Base-by-base conservation (phyloP, 1,284 basidiomycete genomes). In the Coniferiporia sulphurascens region DNA sequence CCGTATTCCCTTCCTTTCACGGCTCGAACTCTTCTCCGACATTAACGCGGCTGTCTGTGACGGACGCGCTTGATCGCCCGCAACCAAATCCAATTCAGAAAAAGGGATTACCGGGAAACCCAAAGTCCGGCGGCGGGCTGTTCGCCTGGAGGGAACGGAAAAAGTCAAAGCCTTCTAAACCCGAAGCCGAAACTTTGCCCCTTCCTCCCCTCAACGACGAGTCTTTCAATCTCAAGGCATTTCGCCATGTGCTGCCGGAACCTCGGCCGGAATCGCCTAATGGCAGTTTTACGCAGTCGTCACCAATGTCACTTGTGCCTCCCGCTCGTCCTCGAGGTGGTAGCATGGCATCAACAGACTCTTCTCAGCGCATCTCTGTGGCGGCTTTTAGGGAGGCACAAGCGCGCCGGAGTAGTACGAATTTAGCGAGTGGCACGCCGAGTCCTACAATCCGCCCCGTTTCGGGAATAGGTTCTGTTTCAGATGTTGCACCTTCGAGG, bases 381-480 rank as follows among this genome's bases (percentile, higher is more conserved):
- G 87, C 87, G 3, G 88, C 87, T 1, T 90, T 90, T 69, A 79
- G 86, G 54, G 88, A 90, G 74, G 86, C 82, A 41, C 86, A 89
- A 58, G 85, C 86, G 9, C 75, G 86, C 49, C 76, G 84, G 52
- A 85, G 83, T 64, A 71, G 76, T 36, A 77, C 85, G 10, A 82
- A 78, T 59, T 86, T 84, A 0, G 85, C 86, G n/a, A 77, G 73
- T 0, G 80, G 82, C 35, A 81, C 82, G 0, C 74, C 76, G 49
- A 72, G 79, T 46, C 76, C 75, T 44, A 73, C 77, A 46, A 77
- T 78, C 59, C 75, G 78, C 51, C 67, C 71, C 62, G 62, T 64
- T 60, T 63, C 64, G 59, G 21, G 58, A 13, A 49, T 35, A 52
- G 34, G 50, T 48, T 52, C 64, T 38, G 59, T 64, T 7, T 51